phyloP scores from a whole-genome alignment of 1,284 basidiomycete genomes.

The Cutaneotrichosporon arboriforme region DNA sequence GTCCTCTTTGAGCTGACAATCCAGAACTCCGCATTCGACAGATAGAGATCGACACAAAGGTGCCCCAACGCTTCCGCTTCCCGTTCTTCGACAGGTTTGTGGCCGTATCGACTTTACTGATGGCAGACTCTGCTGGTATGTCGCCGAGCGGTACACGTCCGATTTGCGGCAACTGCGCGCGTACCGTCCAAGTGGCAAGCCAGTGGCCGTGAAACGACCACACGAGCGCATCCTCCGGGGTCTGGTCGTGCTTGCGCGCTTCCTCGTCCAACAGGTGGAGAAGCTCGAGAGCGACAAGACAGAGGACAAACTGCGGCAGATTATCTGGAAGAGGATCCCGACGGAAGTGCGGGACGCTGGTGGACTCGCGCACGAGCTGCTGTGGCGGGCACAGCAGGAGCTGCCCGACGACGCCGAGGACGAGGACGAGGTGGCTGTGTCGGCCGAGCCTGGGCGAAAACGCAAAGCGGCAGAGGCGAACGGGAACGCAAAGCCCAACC shows the following conservation, averaged over 20 bases:
- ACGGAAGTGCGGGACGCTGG: constrained; percentile 68
- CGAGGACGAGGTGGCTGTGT: constrained; percentile 52
- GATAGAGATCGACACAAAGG: constrained; percentile 87
- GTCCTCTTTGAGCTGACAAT: background rate
- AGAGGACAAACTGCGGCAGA: constrained; percentile 60
- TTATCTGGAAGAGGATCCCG: constrained; percentile 73
- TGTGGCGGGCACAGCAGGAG: constrained; percentile 68
- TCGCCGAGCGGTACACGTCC: constrained; percentile 67
- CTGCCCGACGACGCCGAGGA: constrained; percentile 64
- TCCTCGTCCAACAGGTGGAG: constrained; percentile 70
- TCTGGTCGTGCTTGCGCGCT: constrained; percentile 63
- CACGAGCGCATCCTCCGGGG: constrained; percentile 62
- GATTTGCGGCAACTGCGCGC: constrained; percentile 63
- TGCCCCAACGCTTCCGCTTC: constrained; percentile 91
- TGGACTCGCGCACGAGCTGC: constrained; percentile 69
- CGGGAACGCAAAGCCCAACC: background rate
- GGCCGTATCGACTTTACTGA: background rate
- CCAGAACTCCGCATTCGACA: constrained; percentile 77
- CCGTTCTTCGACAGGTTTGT: constrained; percentile 71
- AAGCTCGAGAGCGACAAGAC: constrained; percentile 54
- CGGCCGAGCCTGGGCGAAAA: constrained; percentile 1
- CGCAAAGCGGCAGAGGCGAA: background rate
- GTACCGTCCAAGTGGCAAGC: constrained; percentile 43
- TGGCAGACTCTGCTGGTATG: constrained; percentile 79
- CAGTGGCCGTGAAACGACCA: constrained; percentile 9